These are phyloP conservation scores for Fragilariopsis cylindrus DNA, from an alignment of 108 stramenopile species.

Conservation along the genomic window DNA sequence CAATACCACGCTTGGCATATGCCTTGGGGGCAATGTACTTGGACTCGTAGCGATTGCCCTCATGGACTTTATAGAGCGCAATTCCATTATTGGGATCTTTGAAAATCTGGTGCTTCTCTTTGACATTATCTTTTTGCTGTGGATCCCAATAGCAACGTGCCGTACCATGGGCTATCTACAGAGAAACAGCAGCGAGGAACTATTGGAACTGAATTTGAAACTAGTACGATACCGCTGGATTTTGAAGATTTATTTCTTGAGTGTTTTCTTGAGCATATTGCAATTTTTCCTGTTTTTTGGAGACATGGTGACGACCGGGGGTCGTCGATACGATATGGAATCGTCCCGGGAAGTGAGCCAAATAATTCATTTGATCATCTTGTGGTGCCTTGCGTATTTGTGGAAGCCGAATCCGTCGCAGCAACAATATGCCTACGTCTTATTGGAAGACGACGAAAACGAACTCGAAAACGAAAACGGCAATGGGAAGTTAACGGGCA, in stretches of 20 bases:
- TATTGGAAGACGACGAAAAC: constrained; percentile 7
- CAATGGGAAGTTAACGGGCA: background rate
- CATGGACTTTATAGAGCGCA: background rate
- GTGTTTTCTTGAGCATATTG: background rate
- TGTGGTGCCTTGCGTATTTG: background rate
- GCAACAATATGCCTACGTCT: constrained; percentile 5
- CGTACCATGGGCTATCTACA: background rate
- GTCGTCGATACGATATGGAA: background rate
- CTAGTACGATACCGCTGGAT: constrained; percentile 1
- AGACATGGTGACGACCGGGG: background rate
- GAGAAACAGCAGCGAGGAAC: background rate
- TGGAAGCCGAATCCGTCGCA: constrained; percentile 5
- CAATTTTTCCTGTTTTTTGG: background rate
- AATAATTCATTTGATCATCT: constrained; percentile 3
- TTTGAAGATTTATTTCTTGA: background rate
- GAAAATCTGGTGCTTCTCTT: background rate
- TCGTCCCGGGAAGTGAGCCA: background rate
- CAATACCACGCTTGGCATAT: too few relatives aligned
- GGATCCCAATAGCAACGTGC: background rate
- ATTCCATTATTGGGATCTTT: background rate
- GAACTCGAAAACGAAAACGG: background rate
- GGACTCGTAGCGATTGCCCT: background rate
- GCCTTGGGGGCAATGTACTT: background rate
- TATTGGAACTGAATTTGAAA: background rate
- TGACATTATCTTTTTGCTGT: background rate